These are phyloP conservation scores for Aspergillus hortae DNA, from an alignment of 2,329 filamentous ascomycete genomes.

Conservation along the genomic window DNA sequence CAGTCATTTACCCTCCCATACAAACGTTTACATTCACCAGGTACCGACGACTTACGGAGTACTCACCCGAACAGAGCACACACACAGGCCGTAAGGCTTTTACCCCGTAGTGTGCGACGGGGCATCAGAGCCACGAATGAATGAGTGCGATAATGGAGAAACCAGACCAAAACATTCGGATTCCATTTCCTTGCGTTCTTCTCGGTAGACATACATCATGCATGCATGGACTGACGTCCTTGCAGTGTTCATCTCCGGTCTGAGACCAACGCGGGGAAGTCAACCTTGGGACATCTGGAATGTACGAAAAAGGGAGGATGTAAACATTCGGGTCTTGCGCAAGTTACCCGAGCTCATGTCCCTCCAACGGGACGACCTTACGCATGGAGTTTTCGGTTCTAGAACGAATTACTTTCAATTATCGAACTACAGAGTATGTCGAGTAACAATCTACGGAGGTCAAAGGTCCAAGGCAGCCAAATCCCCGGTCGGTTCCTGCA, in stretches of 20 bases:
- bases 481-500: conserved; percentile 11
- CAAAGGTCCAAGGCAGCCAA: not conserved
- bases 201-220: not conserved
- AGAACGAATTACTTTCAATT: not conserved
- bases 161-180: not conserved
- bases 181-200: not conserved
- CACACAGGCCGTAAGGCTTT: not conserved
- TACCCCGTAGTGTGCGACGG: not conserved
- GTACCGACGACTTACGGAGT: too few relatives aligned
- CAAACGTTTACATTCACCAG: not conserved
- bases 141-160: not conserved
- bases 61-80: too few relatives aligned
- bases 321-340: not conserved
- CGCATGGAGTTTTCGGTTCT: not conserved
- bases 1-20: conserved; percentile 1
- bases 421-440: not conserved
- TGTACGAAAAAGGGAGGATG: not conserved
- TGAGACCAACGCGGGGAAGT: not conserved
- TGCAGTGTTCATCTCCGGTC: not conserved
- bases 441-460: not conserved
- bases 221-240: not conserved
- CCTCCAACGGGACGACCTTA: not conserved
- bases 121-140: not conserved
- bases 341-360: not conserved
- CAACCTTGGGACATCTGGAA: not conserved